Percentiles rank a stretch among this genome's conserved stretches.
Conservation (phyloP, 2,329 filamentous ascomycete genomes). For the Calonectria pauciramosa region DNA sequence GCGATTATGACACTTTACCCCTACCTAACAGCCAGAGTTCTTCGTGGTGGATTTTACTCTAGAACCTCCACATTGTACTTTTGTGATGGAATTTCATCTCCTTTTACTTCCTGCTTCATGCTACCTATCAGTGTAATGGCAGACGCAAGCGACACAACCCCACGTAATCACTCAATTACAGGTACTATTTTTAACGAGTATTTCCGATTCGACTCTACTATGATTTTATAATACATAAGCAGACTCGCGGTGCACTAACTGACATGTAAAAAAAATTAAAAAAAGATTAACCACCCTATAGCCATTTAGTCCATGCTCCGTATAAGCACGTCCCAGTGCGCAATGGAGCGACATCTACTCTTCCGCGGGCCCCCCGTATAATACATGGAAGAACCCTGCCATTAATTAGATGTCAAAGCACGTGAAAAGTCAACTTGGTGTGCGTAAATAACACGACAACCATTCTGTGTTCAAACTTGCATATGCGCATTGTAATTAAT, state of each 20-base stretch:
- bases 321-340: background rate
- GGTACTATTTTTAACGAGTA: background rate
- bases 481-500: background rate
- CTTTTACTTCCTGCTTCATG: background rate
- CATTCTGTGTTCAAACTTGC: background rate
- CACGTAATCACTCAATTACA: background rate
- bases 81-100: background rate
- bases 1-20: background rate
- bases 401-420: background rate
- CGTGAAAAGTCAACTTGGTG: background rate
- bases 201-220: background rate
- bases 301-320: background rate
- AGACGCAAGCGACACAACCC: background rate
- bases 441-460: background rate
- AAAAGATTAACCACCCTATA: background rate
- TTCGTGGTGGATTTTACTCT: background rate
- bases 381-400: background rate
- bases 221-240: background rate
- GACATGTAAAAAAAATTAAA: background rate
- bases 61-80: background rate
- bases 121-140: background rate
- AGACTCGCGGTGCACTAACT: background rate
- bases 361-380: too few relatives aligned
- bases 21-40: background rate
- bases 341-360: background rate